Evolutionary conservation across 805 yeast species (phyloP).

Genomic region (Brettanomyces custersianus): DNA sequence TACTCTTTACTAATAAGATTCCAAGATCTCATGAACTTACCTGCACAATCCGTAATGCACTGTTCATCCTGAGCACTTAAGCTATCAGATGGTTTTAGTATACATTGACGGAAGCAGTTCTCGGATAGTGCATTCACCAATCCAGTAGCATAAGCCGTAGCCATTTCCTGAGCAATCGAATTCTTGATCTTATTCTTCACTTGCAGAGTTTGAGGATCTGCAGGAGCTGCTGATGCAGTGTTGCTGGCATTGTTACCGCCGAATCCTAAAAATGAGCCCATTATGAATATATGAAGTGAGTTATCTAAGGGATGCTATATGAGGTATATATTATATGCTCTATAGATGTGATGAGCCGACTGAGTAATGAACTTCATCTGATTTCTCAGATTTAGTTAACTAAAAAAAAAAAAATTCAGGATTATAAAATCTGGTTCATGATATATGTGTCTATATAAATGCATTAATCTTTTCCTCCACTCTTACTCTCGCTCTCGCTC

Average conservation of each 20-base stretch:
- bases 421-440: too few relatives aligned
- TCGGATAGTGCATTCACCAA: slow-evolving; percentile 77
- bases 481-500: too few relatives aligned
- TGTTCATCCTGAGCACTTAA: slow-evolving; percentile 43
- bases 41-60: slow-evolving; percentile 72
- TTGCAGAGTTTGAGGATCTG: slow-evolving; percentile 27
- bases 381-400: too few relatives aligned
- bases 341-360: too few relatives aligned
- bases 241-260: slow-evolving; percentile 11
- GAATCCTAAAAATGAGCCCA: slow-evolving; percentile 26
- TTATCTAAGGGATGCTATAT: too few relatives aligned
- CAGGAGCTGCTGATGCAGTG: slow-evolving; percentile 6
- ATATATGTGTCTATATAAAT: too few relatives aligned
- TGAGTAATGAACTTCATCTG: too few relatives aligned
- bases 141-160: slow-evolving; percentile 86
- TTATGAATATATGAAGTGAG: slow-evolving; percentile 3
- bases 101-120: slow-evolving; percentile 79
- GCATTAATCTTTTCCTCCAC: too few relatives aligned
- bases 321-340: too few relatives aligned
- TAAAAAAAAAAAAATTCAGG: too few relatives aligned
- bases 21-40: slow-evolving; percentile 89
- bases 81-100: slow-evolving; percentile 47
- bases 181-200: slow-evolving; percentile 56
- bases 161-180: slow-evolving; percentile 74
- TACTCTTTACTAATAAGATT: slow-evolving; percentile 72